Conservation (phyloP, 495 filamentous ascomycete species). For the Hypoxylon rickii region DNA sequence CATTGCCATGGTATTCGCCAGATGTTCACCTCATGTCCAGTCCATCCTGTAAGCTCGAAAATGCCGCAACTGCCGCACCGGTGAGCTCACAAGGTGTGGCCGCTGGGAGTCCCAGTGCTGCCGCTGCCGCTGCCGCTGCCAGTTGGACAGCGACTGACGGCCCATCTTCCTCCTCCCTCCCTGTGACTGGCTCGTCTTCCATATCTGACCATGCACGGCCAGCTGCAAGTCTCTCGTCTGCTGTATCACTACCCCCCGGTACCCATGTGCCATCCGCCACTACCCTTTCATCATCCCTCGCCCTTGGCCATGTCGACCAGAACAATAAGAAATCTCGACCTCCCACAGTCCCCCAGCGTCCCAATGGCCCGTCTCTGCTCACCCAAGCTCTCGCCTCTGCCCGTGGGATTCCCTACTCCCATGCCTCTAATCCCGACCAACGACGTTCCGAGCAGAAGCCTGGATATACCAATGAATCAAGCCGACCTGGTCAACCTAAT, state of each 20-base stretch:
- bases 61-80: constrained; percentile 55
- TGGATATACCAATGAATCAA: constrained; percentile 25
- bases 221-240: constrained; percentile 34
- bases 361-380: constrained; percentile 53
- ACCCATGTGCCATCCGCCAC: constrained; percentile 33
- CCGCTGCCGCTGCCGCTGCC: constrained; percentile 29
- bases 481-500: constrained; percentile 16
- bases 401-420: constrained; percentile 47
- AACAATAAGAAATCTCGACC: constrained; percentile 52
- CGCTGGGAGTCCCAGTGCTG: constrained; percentile 27
- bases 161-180: constrained; percentile 28
- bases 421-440: constrained; percentile 28
- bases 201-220: constrained; percentile 35
- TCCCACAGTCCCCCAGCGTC: constrained; percentile 45
- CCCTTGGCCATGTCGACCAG: constrained; percentile 43
- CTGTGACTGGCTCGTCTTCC: constrained; percentile 35
- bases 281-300: constrained; percentile 31
- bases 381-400: constrained; percentile 58
- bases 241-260: constrained; percentile 34
- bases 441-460: constrained; percentile 36
- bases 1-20: constrained; percentile 45
- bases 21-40: constrained; percentile 59
- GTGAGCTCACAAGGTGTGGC: constrained; percentile 48
- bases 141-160: constrained; percentile 35
- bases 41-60: constrained; percentile 46